phyloP scores from a whole-genome alignment of 2,329 filamentous ascomycete species.

The Trichoderma sp. region DNA sequence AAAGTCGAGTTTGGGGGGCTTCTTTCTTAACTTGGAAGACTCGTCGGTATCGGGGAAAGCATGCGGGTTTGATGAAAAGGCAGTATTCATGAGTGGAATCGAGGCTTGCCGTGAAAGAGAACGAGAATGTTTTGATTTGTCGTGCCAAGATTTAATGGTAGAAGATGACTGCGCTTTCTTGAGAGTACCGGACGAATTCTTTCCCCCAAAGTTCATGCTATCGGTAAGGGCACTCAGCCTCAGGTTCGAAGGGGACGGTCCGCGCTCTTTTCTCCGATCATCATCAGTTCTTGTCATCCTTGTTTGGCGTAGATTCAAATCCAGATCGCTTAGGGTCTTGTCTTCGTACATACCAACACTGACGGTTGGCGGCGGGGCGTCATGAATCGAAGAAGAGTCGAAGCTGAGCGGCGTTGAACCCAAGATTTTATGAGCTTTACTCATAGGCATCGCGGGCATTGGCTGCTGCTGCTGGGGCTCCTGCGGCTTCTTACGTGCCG shows the following conservation, averaged over 20 bases:
- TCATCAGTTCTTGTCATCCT: slow-evolving; percentile 24
- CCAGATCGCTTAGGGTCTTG: slow-evolving; percentile 30
- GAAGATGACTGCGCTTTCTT: slow-evolving; percentile 52
- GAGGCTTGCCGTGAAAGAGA: slow-evolving; percentile 60
- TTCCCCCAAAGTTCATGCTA: slow-evolving; percentile 29
- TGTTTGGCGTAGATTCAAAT: slow-evolving; percentile 23
- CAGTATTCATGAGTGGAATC: slow-evolving; percentile 57
- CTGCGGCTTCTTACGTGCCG: slow-evolving; percentile 46
- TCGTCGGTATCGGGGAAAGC: slow-evolving; percentile 36
- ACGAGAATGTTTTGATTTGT: slow-evolving; percentile 54
- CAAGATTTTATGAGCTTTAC: slow-evolving; percentile 52
- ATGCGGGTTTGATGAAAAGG: slow-evolving; percentile 48
- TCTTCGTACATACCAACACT: slow-evolving; percentile 46
- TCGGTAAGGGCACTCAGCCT: slow-evolving; percentile 23
- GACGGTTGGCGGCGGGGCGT: slow-evolving; percentile 44
- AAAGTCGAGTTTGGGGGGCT: slow-evolving; percentile 51
- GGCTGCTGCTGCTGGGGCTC: slow-evolving; percentile 25
- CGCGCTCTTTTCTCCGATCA: slow-evolving; percentile 48
- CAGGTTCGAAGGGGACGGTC: slow-evolving; percentile 39
- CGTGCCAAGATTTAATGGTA: slow-evolving; percentile 57
- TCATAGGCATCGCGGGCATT: slow-evolving; percentile 40
- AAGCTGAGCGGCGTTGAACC: slow-evolving; percentile 47
- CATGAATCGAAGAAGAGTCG: slow-evolving; percentile 38
- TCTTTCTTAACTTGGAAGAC: slow-evolving; percentile 36
- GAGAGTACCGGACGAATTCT: slow-evolving; percentile 44